Conservation (phyloP, 176 grass and related monocot genomes). For the barley (Hordeum vulgare) region DNA sequence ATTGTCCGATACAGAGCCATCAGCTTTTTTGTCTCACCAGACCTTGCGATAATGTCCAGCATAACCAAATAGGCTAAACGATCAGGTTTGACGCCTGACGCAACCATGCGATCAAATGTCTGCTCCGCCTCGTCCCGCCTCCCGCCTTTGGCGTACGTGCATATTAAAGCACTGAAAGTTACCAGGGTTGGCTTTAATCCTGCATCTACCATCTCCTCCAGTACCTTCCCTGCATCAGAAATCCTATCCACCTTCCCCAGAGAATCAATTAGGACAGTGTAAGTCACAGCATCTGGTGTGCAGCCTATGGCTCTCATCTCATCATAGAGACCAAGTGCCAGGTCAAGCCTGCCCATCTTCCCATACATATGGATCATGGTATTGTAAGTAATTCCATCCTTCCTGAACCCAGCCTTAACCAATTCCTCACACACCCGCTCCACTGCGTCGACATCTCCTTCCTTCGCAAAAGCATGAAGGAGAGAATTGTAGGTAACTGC, state of each 20-base stretch:
- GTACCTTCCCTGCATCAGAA: constrained; percentile 68
- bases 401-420: constrained; percentile 73
- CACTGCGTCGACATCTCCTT: constrained; percentile 53
- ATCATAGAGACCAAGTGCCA: constrained; percentile 66
- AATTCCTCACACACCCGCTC: constrained; percentile 70
- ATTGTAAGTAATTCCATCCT: constrained; percentile 89
- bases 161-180: constrained; percentile 85
- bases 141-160: constrained; percentile 82
- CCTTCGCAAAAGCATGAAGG: constrained; percentile 70
- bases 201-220: constrained; percentile 65
- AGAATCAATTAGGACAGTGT: constrained; percentile 82
- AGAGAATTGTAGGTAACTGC: constrained; percentile 85
- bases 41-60: constrained; percentile 73
- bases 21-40: constrained; percentile 52
- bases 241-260: constrained; percentile 80
- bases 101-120: constrained; percentile 66
- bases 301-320: constrained; percentile 76
- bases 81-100: constrained; percentile 73
- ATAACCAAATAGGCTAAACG: constrained; percentile 78
- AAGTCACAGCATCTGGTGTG: constrained; percentile 79
- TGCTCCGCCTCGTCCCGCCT: constrained; percentile 50
- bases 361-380: constrained; percentile 96
- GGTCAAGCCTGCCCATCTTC: constrained; percentile 61
- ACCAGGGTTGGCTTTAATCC: constrained; percentile 73
- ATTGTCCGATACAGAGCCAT: constrained; percentile 63